phyloP scores from a whole-genome alignment of 371 early-diverging fungal genomes.

The Mortierella sp. region DNA sequence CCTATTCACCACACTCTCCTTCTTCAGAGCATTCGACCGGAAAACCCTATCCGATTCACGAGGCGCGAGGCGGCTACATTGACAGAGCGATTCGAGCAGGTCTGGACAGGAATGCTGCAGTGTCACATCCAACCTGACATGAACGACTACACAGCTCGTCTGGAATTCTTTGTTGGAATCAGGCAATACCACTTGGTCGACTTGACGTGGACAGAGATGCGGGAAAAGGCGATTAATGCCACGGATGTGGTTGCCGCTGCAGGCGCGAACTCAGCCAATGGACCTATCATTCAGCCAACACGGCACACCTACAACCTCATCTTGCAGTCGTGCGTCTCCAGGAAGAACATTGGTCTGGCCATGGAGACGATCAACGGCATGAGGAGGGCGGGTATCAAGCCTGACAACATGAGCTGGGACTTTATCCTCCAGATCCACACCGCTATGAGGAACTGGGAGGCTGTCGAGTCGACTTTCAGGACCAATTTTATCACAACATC shows the following conservation, averaged over 20 bases:
- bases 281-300: conserved; percentile 29
- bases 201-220: conserved; percentile 42
- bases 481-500: conserved; percentile 31
- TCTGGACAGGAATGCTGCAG: conserved; percentile 43
- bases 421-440: conserved; percentile 45
- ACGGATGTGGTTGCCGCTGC: neutral
- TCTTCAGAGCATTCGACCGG: conserved; percentile 40
- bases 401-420: conserved; percentile 50
- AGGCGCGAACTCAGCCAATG: neutral
- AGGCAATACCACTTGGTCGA: conserved; percentile 37
- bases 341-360: conserved; percentile 43
- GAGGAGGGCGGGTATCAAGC: conserved; percentile 44
- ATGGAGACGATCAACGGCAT: conserved; percentile 37
- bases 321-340: conserved; percentile 41
- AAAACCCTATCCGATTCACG: conserved; percentile 21
- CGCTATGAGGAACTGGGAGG: conserved; percentile 40
- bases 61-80: conserved; percentile 11
- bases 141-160: conserved; percentile 43
- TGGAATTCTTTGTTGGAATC: conserved; percentile 39
- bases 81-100: conserved; percentile 36
- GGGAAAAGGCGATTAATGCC: conserved; percentile 11
- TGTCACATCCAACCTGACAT: conserved; percentile 44
- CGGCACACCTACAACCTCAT: conserved; percentile 45
- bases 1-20: conserved; percentile 45
- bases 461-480: conserved; percentile 40